phyloP scores from a whole-genome alignment of 148 eudicot species.

The Cornus suecica region DNA sequence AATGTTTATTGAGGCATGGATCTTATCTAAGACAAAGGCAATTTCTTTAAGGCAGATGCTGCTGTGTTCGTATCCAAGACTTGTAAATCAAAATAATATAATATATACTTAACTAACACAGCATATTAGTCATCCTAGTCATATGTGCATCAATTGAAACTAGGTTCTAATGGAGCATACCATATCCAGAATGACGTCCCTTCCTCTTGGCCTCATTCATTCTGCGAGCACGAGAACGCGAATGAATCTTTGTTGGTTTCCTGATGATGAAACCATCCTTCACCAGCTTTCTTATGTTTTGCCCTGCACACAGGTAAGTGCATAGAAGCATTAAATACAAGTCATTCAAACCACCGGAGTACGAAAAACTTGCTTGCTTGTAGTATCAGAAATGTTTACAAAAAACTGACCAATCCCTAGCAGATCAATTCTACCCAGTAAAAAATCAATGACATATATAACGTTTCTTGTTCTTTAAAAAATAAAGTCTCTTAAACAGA shows the following conservation, averaged over 20 bases:
- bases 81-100: not conserved
- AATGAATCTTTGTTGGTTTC: conserved; percentile 58
- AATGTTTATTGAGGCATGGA: not conserved
- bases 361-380: not conserved
- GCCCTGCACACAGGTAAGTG: conserved; percentile 32
- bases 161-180: conserved; percentile 21
- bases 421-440: not conserved
- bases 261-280: conserved; percentile 62
- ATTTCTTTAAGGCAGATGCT: too few relatives aligned
- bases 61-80: too few relatives aligned
- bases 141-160: not conserved
- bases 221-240: conserved; percentile 55
- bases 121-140: not conserved
- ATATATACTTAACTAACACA: not conserved
- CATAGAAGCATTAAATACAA: not conserved
- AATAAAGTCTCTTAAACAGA: not conserved
- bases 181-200: conserved; percentile 68
- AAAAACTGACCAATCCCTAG: not conserved
- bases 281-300: conserved; percentile 53
- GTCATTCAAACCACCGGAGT: not conserved
- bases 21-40: too few relatives aligned
- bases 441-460: not conserved
- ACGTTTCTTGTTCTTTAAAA: not conserved
- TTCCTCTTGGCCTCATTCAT: conserved; percentile 61
- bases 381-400: not conserved